Evolutionary conservation across 768 basidiomycete species (phyloP).

Genomic region (Porpolomopsis calyptriformis): DNA sequence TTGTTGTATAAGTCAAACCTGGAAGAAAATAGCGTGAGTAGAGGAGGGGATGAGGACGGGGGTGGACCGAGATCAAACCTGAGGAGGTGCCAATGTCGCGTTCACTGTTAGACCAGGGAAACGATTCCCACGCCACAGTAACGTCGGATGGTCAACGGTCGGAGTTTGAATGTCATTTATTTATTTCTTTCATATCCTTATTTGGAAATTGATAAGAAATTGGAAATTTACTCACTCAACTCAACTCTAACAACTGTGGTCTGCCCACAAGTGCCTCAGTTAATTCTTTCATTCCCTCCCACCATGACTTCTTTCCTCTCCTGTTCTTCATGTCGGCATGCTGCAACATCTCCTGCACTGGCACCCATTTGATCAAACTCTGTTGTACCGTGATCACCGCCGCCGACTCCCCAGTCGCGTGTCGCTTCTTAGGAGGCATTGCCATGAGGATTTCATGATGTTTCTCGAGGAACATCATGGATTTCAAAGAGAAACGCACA

Average conservation of each 20-base stretch:
- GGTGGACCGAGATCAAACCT: no score
- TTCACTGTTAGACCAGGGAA: no score
- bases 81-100: no score
- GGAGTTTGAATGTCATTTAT: neutral
- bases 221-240: no score
- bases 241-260: conserved; percentile 40
- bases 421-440: conserved; percentile 42
- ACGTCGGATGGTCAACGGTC: conserved; percentile 5
- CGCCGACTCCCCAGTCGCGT: conserved; percentile 55
- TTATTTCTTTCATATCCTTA: no score
- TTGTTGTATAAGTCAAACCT: conserved; percentile 7
- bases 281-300: conserved; percentile 57
- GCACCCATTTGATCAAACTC: conserved; percentile 69
- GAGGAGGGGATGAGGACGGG: conserved; percentile 3
- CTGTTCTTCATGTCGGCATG: conserved; percentile 90
- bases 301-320: conserved; percentile 71
- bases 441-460: conserved; percentile 51
- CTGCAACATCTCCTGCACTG: conserved; percentile 71
- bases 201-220: no score
- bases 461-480: conserved; percentile 88
- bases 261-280: conserved; percentile 66
- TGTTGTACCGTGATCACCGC: conserved; percentile 90
- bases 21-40: conserved; percentile 8
- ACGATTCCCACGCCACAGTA: conserved; percentile 3
- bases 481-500: conserved; percentile 79